A percentile compares a stretch with the other conserved stretches of the same genome.
These are phyloP conservation scores for Russula dissimulans DNA, from an alignment of 768 basidiomycete genomes.

Conservation along the genomic window DNA sequence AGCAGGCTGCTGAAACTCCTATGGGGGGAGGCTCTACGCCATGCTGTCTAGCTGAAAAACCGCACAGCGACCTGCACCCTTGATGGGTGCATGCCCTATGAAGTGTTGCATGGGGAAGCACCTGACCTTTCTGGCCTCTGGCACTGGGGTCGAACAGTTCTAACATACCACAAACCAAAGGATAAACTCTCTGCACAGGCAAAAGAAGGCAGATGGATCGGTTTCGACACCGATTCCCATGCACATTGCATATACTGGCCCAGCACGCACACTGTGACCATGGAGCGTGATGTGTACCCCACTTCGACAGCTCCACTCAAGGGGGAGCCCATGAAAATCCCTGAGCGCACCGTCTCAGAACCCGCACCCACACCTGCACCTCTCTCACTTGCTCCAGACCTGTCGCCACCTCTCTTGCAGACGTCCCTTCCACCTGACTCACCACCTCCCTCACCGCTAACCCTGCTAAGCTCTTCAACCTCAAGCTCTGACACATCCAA, in stretches of 20 bases:
- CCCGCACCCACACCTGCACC: no score
- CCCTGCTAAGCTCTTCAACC: no score
- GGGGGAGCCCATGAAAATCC: no score
- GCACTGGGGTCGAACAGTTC: neutral
- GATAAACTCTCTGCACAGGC: neutral
- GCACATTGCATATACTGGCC: neutral
- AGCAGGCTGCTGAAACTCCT: neutral
- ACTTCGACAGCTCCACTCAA: neutral
- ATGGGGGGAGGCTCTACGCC: neutral
- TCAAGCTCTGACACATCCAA: no score
- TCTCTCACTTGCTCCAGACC: no score
- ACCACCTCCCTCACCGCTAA: no score
- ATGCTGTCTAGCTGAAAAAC: neutral
- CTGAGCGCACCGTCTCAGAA: no score
- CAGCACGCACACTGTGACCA: neutral
- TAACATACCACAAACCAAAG: neutral
- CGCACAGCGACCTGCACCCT: neutral
- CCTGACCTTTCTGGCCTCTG: neutral
- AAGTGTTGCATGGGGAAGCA: neutral
- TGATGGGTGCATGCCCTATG: constrained; percentile 20
- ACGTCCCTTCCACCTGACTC: no score
- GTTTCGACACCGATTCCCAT: neutral
- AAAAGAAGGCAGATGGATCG: neutral
- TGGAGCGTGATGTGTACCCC: neutral
- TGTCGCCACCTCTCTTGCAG: no score